phyloP scores from a whole-genome alignment of 164 flowering plant species.

The Aristolochia contorta region DNA sequence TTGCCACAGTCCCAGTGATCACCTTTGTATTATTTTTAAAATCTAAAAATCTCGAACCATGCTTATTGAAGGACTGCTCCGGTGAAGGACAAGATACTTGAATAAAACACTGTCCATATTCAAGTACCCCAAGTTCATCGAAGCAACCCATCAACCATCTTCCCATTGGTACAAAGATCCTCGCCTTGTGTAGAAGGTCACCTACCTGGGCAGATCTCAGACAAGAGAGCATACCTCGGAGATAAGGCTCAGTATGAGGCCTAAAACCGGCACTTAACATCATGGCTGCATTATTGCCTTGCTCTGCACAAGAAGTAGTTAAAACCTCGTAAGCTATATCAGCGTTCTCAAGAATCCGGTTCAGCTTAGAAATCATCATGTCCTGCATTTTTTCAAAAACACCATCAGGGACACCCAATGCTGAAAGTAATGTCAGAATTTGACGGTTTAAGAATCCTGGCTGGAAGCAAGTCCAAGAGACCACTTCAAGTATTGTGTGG shows the following conservation, averaged over 20 bases:
- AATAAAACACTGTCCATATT: slow-evolving; percentile 83
- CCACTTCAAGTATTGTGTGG: slow-evolving; percentile 66
- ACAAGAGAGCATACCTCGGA: slow-evolving; percentile 69
- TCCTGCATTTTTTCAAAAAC: slow-evolving; percentile 74
- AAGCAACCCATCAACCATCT: slow-evolving; percentile 93
- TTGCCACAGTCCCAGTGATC: slow-evolving; percentile 52
- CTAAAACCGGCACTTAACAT: slow-evolving; percentile 89
- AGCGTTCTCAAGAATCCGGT: slow-evolving; percentile 44
- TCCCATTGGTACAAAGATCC: slow-evolving; percentile 82
- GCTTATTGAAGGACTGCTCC: slow-evolving; percentile 61
- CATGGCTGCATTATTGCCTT: slow-evolving; percentile 71
- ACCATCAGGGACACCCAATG: slow-evolving; percentile 56
- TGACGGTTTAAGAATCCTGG: slow-evolving; percentile 91
- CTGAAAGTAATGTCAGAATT: slow-evolving; percentile 70
- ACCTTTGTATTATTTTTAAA: slow-evolving; percentile 35
- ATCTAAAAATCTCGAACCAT: slow-evolving; percentile 58
- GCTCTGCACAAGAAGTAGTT: slow-evolving; percentile 69
- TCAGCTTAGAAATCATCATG: slow-evolving; percentile 51
- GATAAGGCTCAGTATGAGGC: slow-evolving; percentile 74
- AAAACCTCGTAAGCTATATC: slow-evolving; percentile 83
- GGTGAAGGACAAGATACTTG: slow-evolving; percentile 71
- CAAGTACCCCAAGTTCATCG: slow-evolving; percentile 81
- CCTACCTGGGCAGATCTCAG: slow-evolving; percentile 76
- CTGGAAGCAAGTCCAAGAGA: slow-evolving; percentile 90
- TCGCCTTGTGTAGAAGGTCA: slow-evolving; percentile 65